These are phyloP conservation scores for Neocatenulostroma microsporum DNA, from an alignment of 2,329 filamentous ascomycete genomes.

Conservation along the genomic window DNA sequence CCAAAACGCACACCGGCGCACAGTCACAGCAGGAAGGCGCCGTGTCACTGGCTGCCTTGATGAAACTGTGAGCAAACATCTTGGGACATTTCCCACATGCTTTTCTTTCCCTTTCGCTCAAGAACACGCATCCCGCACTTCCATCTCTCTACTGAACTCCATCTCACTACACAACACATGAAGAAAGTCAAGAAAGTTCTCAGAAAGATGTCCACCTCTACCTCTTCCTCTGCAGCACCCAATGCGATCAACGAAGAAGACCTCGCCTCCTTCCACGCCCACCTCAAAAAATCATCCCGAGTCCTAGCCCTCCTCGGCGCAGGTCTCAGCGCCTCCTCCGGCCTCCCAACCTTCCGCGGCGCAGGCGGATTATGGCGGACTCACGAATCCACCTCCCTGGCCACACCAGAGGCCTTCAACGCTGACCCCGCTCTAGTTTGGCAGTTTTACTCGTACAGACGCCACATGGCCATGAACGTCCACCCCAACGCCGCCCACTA, in stretches of 20 bases:
- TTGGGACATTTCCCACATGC: too few relatives aligned
- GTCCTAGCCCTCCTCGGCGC: slow-evolving; percentile 55
- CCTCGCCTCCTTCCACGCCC: slow-evolving; percentile 44
- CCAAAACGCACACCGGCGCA: too few relatives aligned
- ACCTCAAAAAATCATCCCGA: slow-evolving; percentile 46
- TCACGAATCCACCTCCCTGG: slow-evolving; percentile 63
- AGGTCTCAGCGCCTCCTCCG: slow-evolving; percentile 50
- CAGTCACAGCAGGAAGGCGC: too few relatives aligned
- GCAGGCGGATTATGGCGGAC: slow-evolving; percentile 79
- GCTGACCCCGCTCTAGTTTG: slow-evolving; percentile 72
- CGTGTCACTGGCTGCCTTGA: too few relatives aligned
- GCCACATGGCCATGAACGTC: slow-evolving; percentile 69
- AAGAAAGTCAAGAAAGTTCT: too few relatives aligned
- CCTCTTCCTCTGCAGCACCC: slow-evolving; percentile 18
- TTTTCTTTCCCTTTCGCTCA: neutral
- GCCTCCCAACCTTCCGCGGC: slow-evolving; percentile 73
- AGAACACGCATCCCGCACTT: neutral
- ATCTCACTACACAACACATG: slow-evolving; percentile 1
- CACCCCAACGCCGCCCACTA: slow-evolving; percentile 71
- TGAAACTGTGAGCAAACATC: too few relatives aligned
- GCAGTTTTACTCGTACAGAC: slow-evolving; percentile 69
- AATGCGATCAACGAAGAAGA: slow-evolving; percentile 33
- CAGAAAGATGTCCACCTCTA: slow-evolving; percentile 38
- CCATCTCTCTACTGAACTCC: slow-evolving; percentile 3
- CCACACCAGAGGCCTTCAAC: slow-evolving; percentile 70